Percentiles rank a stretch among this genome's conserved stretches.
These are phyloP conservation scores for Apodospora peruviana DNA, from an alignment of 495 filamentous ascomycete genomes.

Conservation along the genomic window DNA sequence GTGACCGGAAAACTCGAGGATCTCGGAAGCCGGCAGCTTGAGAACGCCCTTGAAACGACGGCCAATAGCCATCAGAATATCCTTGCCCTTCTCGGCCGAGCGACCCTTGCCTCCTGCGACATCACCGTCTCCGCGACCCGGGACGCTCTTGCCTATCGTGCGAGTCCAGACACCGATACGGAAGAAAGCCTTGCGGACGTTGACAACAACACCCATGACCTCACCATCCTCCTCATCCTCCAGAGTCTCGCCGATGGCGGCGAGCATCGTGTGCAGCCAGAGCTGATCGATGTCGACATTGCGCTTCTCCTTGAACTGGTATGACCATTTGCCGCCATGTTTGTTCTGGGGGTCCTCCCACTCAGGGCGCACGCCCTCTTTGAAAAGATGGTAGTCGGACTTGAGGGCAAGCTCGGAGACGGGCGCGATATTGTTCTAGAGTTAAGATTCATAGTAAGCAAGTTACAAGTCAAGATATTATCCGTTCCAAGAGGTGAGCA, in stretches of 20 bases:
- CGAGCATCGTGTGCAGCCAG: slow-evolving; percentile 95
- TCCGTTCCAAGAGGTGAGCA: slow-evolving; percentile 24
- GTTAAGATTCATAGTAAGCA: slow-evolving; percentile 11
- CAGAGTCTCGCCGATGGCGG: slow-evolving; percentile 95
- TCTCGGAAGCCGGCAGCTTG: slow-evolving; percentile 65
- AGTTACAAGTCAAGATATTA: not conserved
- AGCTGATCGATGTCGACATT: slow-evolving; percentile 85
- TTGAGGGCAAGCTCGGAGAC: slow-evolving; percentile 93
- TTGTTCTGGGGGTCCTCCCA: slow-evolving; percentile 99
- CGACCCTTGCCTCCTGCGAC: slow-evolving; percentile 63
- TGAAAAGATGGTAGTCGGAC: slow-evolving; percentile 99
- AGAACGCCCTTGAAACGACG: slow-evolving; percentile 86
- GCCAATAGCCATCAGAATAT: slow-evolving; percentile 76
- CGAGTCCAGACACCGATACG: slow-evolving; percentile 90
- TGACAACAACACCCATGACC: slow-evolving; percentile 99
- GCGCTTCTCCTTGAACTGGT: slow-evolving; percentile 93
- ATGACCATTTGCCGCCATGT: slow-evolving; percentile 98
- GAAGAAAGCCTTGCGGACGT: slow-evolving; percentile 96
- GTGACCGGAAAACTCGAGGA: slow-evolving; percentile 92
- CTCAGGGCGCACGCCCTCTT: slow-evolving; percentile 90
- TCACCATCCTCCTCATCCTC: slow-evolving; percentile 92
- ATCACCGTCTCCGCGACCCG: slow-evolving; percentile 66
- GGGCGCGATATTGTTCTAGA: slow-evolving; percentile 94
- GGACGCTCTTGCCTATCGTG: slow-evolving; percentile 76
- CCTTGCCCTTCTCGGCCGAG: slow-evolving; percentile 71